These are phyloP conservation scores for Ogataea angusta DNA, from an alignment of 805 yeast species.

Conservation along the genomic window DNA sequence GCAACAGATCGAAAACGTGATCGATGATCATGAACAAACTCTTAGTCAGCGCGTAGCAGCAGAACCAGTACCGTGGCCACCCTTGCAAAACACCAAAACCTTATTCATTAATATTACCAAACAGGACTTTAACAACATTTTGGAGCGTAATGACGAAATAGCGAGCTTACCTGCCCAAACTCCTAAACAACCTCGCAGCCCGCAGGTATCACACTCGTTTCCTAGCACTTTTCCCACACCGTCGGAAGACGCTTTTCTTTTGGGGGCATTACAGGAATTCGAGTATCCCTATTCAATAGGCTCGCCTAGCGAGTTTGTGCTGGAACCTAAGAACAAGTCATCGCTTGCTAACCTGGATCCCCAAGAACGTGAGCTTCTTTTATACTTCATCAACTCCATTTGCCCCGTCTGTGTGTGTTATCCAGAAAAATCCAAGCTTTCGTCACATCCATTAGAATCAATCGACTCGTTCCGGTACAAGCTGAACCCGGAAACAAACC, in stretches of 20 bases:
- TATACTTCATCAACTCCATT: constrained; percentile 34
- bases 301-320: not conserved
- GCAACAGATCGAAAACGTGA: not conserved
- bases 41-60: not conserved
- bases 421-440: constrained; percentile 16
- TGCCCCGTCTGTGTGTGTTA: constrained; percentile 41
- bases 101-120: not conserved
- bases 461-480: not conserved
- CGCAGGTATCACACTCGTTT: not conserved
- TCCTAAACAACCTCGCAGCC: not conserved
- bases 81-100: not conserved
- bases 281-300: not conserved
- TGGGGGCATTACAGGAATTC: not conserved
- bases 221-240: not conserved
- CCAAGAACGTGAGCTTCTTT: constrained; percentile 26
- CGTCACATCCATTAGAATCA: constrained; percentile 1
- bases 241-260: not conserved
- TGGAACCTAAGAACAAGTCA: not conserved
- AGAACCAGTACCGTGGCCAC: not conserved
- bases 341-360: not conserved
- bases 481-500: constrained; percentile 21
- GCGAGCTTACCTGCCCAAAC: too few species aligned
- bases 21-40: not conserved
- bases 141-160: not conserved
- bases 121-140: not conserved